phyloP scores from a whole-genome alignment of 1,139 yeast genomes.

The Spathaspora sp. region DNA sequence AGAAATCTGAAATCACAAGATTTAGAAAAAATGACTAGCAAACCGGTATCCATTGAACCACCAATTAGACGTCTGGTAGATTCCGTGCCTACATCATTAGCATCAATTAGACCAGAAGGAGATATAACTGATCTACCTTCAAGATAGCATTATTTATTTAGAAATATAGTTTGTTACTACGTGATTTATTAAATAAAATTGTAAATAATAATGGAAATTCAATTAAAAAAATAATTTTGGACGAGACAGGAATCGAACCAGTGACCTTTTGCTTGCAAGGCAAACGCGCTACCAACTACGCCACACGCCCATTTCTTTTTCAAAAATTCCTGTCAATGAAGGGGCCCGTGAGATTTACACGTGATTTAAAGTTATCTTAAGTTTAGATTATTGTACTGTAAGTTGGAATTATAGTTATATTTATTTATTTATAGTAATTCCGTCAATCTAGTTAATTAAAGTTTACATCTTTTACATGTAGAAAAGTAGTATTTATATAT shows the following conservation, averaged over 20 bases:
- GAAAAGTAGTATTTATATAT: too few relatives aligned
- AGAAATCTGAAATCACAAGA: slow-evolving; percentile 2
- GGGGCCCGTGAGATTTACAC: not conserved
- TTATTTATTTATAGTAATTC: not conserved
- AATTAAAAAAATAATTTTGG: too few relatives aligned
- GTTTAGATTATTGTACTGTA: not conserved
- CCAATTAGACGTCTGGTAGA: not conserved
- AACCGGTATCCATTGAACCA: not conserved
- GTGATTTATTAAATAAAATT: too few relatives aligned
- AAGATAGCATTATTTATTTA: not conserved
- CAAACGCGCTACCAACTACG: slow-evolving; percentile 70
- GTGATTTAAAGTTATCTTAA: not conserved
- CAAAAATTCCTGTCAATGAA: not conserved
- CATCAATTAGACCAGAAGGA: not conserved
- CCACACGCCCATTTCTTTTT: slow-evolving; percentile 52
- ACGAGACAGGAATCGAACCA: slow-evolving; percentile 68
- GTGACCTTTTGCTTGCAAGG: slow-evolving; percentile 66
- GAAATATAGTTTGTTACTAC: too few relatives aligned
- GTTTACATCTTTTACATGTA: too few relatives aligned
- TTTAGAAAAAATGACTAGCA: not conserved
- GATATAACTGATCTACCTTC: not conserved
- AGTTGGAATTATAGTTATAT: not conserved
- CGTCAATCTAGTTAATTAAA: not conserved
- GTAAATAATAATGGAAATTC: too few relatives aligned
- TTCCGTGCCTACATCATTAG: not conserved